Base-by-base conservation (phyloP, 23 red algal species). In the Gracilaria vermiculophylla region DNA sequence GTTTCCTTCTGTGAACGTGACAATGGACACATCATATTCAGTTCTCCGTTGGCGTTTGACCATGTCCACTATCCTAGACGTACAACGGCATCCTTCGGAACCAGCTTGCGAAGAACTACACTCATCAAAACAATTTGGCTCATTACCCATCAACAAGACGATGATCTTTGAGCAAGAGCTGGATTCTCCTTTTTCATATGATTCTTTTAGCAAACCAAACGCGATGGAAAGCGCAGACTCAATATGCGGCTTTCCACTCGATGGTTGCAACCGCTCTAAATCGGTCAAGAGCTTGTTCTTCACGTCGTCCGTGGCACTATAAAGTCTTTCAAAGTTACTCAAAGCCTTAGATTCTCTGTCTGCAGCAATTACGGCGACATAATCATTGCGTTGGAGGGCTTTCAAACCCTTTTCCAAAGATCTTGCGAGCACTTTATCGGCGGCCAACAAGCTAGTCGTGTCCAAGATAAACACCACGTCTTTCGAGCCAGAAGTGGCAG, bases 401-500 rank as follows among this genome's bases (percentile, higher is more conserved):
- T 6, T 20, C 32, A 79, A 16, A 6, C n/a, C 76, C 12, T 32
- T 60, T 57, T 49, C 28, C 49, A 79, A 43, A 39, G 76, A 42
- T 40, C 28, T 54, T 34, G 50, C 12, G 34, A 79, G 49, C 53
- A 57, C 53, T 35, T 54, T 57, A 12, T 54, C 53, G 21, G 49
- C 49, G 10, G 36, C 7, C 10, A 40, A 23, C 45, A 79, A 49
- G 16, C 49, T 57, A 24, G 76, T 79, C 8, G 19, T 23, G 76
- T 79, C 76, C 32, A 79, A 79, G 20, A 79, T 5, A 79, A 79
- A 79, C 49, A 79, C 76, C 2, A 79, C 53, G 57, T 79, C 76
- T 40, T 60, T 54, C 16, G n/a, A 41, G 45, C 76, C 76, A 13
- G 76, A 79, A 15, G 76, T 50, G 45, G 76, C 76, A 19, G 76